Evolutionary conservation across 306 rosid species (phyloP).

Genomic region (Betula pendula): DNA sequence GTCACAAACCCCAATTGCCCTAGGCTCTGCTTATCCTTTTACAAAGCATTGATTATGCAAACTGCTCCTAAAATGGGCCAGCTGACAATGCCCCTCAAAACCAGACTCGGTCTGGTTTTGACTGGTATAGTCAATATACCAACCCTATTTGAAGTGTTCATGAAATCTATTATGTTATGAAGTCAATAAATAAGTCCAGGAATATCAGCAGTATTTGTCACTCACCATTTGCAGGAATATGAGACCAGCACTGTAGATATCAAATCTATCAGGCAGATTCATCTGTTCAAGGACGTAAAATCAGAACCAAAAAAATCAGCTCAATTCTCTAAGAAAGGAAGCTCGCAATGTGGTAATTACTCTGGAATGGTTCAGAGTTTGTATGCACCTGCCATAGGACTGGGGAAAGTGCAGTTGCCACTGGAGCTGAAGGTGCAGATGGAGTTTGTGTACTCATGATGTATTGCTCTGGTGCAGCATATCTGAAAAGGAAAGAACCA

Average conservation of each 20-base stretch:
- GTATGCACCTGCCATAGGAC: conserved; percentile 89
- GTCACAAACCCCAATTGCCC: not conserved
- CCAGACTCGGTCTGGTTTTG: conserved; percentile 11
- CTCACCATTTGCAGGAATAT: conserved; percentile 95
- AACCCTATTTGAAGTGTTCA: conserved; percentile 7
- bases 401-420: conserved; percentile 94
- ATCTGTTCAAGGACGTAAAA: conserved; percentile 58
- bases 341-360: conserved; percentile 16
- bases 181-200: conserved; percentile 17
- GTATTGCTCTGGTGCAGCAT: conserved; percentile 96
- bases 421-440: conserved; percentile 96
- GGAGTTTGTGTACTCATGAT: conserved; percentile 99
- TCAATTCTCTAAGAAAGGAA: conserved; percentile 21
- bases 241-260: conserved; percentile 91
- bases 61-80: not conserved
- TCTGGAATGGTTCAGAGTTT: conserved; percentile 11
- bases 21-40: not conserved
- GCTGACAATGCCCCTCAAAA: not conserved
- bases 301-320: conserved; percentile 26
- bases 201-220: conserved; percentile 22
- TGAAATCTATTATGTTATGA: conserved; percentile 1
- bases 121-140: conserved; percentile 9
- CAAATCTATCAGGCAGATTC: conserved; percentile 90
- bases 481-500: conserved; percentile 47
- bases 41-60: not conserved